Evolutionary conservation across 805 yeast species (phyloP).

Genomic region (Saturnispora bothae): DNA sequence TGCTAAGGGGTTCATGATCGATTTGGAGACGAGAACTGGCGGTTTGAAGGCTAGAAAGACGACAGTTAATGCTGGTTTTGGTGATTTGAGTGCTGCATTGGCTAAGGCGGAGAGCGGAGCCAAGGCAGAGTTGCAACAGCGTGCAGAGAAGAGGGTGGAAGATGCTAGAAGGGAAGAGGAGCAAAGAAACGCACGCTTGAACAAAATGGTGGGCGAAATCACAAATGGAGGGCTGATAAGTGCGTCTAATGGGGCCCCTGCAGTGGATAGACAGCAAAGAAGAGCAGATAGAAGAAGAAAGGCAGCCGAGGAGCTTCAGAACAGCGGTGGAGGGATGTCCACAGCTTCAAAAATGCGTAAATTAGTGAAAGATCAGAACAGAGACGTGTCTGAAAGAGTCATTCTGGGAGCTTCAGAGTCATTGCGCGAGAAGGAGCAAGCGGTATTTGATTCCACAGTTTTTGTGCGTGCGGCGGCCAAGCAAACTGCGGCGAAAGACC

Average conservation of each 20-base stretch:
- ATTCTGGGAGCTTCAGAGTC: slow-evolving; percentile 34
- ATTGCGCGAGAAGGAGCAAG: slow-evolving; percentile 24
- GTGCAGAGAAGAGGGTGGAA: too few relatives aligned
- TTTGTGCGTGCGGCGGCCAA: slow-evolving; percentile 34
- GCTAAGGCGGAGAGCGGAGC: slow-evolving; percentile 43
- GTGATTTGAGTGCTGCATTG: slow-evolving; percentile 59
- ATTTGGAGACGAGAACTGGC: slow-evolving; percentile 59
- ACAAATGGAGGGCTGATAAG: too few relatives aligned
- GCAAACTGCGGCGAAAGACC: slow-evolving; percentile 32
- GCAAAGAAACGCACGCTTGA: slow-evolving; percentile 39
- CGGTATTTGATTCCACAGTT: slow-evolving; percentile 46
- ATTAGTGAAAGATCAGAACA: slow-evolving; percentile 34
- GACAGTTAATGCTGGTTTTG: slow-evolving; percentile 38
- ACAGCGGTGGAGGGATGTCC: slow-evolving; percentile 34
- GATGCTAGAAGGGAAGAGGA: slow-evolving; percentile 29
- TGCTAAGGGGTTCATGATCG: slow-evolving; percentile 78
- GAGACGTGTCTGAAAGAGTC: slow-evolving; percentile 48
- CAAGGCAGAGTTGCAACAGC: too few relatives aligned
- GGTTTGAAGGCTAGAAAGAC: slow-evolving; percentile 24
- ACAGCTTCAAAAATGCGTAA: slow-evolving; percentile 33
- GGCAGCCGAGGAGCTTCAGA: slow-evolving; percentile 36
- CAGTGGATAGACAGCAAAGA: slow-evolving; percentile 25
- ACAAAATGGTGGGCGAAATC: slow-evolving; percentile 40
- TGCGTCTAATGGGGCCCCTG: slow-evolving; percentile 3
- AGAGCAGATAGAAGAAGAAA: slow-evolving; percentile 36